Evolutionary conservation across 179 eudicot genomes (phyloP), one percentile per base, ranked within the genome.

Genomic region (Carnegiea gigantea): DNA sequence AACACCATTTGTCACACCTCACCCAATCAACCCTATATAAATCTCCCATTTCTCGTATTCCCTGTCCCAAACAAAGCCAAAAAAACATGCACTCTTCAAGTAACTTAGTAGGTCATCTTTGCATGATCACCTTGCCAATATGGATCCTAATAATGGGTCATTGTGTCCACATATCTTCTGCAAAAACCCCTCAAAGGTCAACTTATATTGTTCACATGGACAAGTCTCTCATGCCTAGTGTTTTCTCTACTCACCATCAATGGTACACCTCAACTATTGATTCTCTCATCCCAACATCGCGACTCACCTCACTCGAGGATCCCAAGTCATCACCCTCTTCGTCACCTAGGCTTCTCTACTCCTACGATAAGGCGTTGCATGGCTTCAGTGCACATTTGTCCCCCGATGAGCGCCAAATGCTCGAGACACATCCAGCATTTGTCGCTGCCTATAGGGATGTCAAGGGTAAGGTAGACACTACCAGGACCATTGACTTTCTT

Each of bases 211-310:
- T 92, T 68, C 96, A 91, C 83, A 92, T 92, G 96, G 92, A 92
- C 79, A 91, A 88, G 75, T 86, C 92, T 12, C 40, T 80, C 77
- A 92, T 89, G 96, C 96, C 96, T 33, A 86, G 60, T 75, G 87
- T 79, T 9, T 93, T 87, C 57, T 40, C 90, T 30, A 85, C 78
- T 85, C 91, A 88, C 59, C 94, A 92, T 40, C 87, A 91, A 20
- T 95, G 98, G 98, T 95, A 95, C 81, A 81, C 85, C 70, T 78
- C 95, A 79, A 93, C 93, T 65, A 87, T 94, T 54, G 87, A 87
- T 30, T 86, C 92, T 30, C 76, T 86, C 53, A 75, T 38, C 49
- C 85, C 82, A 17, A 2, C 57, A 17, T 17, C 57, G 36, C 36
- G 36, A 51, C 57, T 11, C 57, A 11, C 57, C 18, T 51, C 44